A percentile compares a stretch with the other conserved stretches of the same genome.
Conservation (phyloP, 2,329 filamentous ascomycete species). For the Pseudodiploospora longispora region DNA sequence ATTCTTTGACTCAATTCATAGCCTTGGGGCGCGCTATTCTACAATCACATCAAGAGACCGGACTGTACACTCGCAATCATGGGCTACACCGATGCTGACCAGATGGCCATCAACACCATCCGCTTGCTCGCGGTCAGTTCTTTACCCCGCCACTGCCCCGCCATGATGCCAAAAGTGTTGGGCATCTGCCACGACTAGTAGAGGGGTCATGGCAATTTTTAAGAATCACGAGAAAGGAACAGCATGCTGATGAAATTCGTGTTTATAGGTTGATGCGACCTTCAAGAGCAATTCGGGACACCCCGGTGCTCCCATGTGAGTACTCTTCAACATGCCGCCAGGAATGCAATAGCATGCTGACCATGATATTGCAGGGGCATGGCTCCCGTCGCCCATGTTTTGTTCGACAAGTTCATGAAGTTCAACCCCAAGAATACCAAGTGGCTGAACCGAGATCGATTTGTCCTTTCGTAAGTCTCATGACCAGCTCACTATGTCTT, state of each 20-base stretch:
- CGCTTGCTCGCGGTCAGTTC: slow-evolving; percentile 83
- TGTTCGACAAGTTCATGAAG: slow-evolving; percentile 98
- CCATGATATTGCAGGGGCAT: slow-evolving; percentile 48
- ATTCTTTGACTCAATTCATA: slow-evolving; percentile 12
- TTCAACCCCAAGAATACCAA: slow-evolving; percentile 99
- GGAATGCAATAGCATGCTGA: slow-evolving; percentile 11
- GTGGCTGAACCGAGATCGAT: slow-evolving; percentile 96
- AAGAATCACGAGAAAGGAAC: neutral
- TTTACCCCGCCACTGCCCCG: slow-evolving; percentile 25
- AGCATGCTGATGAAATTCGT: slow-evolving; percentile 17
- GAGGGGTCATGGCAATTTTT: neutral
- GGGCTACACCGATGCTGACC: slow-evolving; percentile 81
- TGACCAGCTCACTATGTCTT: neutral
- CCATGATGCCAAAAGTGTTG: slow-evolving; percentile 15
- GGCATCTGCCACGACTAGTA: no score
- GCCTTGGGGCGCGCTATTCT: slow-evolving; percentile 8
- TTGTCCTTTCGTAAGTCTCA: slow-evolving; percentile 88
- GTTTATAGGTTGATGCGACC: slow-evolving; percentile 85
- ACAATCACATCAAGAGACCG: slow-evolving; percentile 16
- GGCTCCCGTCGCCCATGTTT: slow-evolving; percentile 91
- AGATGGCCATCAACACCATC: slow-evolving; percentile 96
- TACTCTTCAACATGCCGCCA: slow-evolving; percentile 12
- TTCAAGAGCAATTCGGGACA: slow-evolving; percentile 94
- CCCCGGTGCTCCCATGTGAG: slow-evolving; percentile 92
- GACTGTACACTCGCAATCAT: slow-evolving; percentile 49